Base-by-base conservation (phyloP, 306 rosid species). In the Acacia crassicarpa region DNA sequence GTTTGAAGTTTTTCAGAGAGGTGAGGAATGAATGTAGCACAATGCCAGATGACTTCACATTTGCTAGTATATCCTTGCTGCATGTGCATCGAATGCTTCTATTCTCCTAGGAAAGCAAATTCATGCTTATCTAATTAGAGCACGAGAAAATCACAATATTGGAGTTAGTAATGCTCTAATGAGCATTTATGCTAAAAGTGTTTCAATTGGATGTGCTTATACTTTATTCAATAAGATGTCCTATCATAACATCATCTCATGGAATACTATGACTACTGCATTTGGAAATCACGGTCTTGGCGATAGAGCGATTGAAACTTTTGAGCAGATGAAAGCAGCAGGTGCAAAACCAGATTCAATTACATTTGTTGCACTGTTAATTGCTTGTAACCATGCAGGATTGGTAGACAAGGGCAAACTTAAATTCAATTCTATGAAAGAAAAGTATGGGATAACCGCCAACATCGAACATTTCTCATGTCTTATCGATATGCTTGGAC, bases 301-400 rank as follows among this genome's bases (percentile, higher is more conserved):
- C 38, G 71, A 19, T 45, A 65, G 82, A 54, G 91, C 89, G 2
- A 61, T 80, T 62, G 82, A 83, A 44, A 25, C 74, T 20, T 85
- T 83, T 80, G 78, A 85, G 76, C 82, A 83, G 74, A 88, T 85
- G 89, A 78, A 68, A 74, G 79, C 67, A 66, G 23, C 25, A 11
- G 78, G 89, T 20, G 49, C 68, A 74, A 88, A 83, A 40, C 87
- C 89, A 62, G 88, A 87, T 77, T 85, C 88, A 46, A 17, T 74
- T 27, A 80, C 90, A 25, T 61, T 82, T 33, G 25, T 83, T 38
- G 88, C 87, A 59, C 62, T 87, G 17, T 78, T 85, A 53, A 77
- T 83, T 74, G 85, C 87, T 77, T 88, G 88, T 65, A 88, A 80
- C 68, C 88, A 87, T 83, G 71, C 87, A 68, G 87, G 90, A 43